These are phyloP conservation scores for Termitomyces sp. DNA, from an alignment of 768 basidiomycete genomes.

Conservation along the genomic window DNA sequence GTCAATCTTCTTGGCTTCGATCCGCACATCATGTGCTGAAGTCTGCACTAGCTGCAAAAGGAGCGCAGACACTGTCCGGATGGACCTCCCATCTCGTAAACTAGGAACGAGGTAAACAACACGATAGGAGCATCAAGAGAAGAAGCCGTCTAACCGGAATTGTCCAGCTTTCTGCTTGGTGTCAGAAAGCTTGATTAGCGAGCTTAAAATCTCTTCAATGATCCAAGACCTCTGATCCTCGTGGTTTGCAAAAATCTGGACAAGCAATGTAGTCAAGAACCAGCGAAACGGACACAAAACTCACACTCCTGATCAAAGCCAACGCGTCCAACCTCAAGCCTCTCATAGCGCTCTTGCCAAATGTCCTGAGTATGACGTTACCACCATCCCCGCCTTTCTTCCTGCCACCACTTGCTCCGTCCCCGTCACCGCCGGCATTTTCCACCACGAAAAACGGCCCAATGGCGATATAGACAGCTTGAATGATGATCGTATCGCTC, in stretches of 20 bases:
- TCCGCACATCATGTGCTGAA: conserved; percentile 80
- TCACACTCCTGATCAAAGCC: conserved; percentile 78
- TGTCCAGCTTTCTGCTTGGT: conserved; percentile 87
- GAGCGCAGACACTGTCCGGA: conserved; percentile 90
- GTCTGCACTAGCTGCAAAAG: conserved; percentile 96
- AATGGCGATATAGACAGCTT: conserved; percentile 88
- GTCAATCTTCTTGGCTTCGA: conserved; percentile 58
- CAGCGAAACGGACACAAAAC: conserved; percentile 18
- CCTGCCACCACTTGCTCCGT: conserved; percentile 24
- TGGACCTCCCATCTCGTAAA: conserved; percentile 83
- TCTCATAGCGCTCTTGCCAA: conserved; percentile 79
- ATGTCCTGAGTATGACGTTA: conserved; percentile 53
- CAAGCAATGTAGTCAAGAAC: not conserved
- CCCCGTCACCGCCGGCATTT: conserved; percentile 45
- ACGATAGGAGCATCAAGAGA: not conserved
- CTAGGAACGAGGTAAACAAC: conserved; percentile 32
- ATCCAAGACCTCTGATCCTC: conserved; percentile 93
- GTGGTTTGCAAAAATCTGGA: conserved; percentile 86
- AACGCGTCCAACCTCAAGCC: conserved; percentile 78
- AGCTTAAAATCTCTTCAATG: conserved; percentile 92
- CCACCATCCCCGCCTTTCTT: conserved; percentile 55
- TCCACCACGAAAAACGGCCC: conserved; percentile 94
- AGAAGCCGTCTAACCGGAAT: conserved; percentile 59
- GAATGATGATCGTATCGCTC: conserved; percentile 89
- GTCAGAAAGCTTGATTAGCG: conserved; percentile 85